Percentiles rank a stretch among this genome's conserved stretches.
phyloP scores from a whole-genome alignment of 2,329 filamentous ascomycete genomes.

The Aspergillus japonicus region DNA sequence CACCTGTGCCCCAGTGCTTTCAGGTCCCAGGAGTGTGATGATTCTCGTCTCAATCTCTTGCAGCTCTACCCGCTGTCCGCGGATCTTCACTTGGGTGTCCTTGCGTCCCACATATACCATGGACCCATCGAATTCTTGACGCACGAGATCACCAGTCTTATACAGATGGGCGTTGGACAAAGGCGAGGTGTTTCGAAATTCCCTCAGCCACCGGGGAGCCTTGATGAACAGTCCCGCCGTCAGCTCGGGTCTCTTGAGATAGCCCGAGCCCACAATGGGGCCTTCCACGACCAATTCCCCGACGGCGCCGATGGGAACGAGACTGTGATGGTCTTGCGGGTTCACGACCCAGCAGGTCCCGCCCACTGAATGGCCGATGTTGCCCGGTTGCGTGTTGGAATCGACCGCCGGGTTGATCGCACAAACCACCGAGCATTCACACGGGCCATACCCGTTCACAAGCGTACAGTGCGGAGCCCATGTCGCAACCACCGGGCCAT shows the following conservation, averaged over 20 bases:
- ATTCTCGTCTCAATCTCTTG: too few species aligned
- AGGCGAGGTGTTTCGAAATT: too few species aligned
- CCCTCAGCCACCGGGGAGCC: not conserved
- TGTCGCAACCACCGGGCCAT: not conserved
- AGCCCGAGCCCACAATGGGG: constrained; percentile 7
- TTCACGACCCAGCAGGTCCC: constrained; percentile 9
- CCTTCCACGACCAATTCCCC: constrained; percentile 13
- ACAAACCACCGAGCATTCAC: constrained; percentile 7
- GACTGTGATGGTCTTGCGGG: constrained; percentile 5
- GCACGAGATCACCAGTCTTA: too few species aligned
- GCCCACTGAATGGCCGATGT: constrained; percentile 5
- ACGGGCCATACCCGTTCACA: constrained; percentile 9
- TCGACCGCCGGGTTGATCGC: not conserved
- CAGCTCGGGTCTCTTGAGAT: not conserved
- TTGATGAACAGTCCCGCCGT: not conserved
- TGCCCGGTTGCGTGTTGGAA: not conserved
- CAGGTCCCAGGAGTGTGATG: too few species aligned
- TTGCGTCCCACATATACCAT: too few species aligned
- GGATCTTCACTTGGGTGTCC: too few species aligned
- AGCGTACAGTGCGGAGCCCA: constrained; percentile 2
- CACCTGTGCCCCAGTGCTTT: too few species aligned
- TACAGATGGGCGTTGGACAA: too few species aligned
- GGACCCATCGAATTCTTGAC: too few species aligned
- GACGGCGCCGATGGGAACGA: constrained; percentile 12
- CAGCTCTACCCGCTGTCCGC: too few species aligned